Conservation (phyloP, 345 rosid species). For the Isatis tinctoria region DNA sequence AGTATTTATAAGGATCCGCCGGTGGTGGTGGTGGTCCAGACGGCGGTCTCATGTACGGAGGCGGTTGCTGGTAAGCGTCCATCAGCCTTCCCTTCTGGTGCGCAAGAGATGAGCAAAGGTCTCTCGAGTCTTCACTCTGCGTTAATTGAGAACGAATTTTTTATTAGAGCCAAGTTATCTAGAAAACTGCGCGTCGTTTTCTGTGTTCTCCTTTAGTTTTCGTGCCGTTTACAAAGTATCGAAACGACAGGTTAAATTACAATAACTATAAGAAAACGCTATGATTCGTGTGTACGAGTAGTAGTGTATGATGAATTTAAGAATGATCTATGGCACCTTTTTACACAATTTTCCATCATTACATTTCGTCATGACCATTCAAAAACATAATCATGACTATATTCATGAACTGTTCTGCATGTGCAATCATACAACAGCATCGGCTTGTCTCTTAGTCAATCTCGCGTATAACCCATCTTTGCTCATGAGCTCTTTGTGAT, state of each 20-base stretch:
- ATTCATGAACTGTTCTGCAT: neutral
- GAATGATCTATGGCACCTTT: neutral
- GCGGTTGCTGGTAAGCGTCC: constrained; percentile 58
- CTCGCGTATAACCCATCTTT: constrained; percentile 77
- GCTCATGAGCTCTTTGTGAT: constrained; percentile 68
- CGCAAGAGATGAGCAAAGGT: neutral
- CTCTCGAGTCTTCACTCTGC: neutral
- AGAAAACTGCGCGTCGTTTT: constrained; percentile 10
- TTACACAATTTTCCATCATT: constrained; percentile 13
- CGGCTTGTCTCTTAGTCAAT: constrained; percentile 82
- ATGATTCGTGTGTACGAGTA: neutral
- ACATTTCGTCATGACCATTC: constrained; percentile 19
- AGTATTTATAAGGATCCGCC: constrained; percentile 40
- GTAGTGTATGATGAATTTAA: too few species aligned
- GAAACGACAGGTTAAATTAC: constrained; percentile 15
- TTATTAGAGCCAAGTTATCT: neutral
- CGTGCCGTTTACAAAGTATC: neutral
- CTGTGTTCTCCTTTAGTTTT: neutral
- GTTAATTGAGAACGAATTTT: neutral
- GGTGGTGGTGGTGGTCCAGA: constrained; percentile 40
- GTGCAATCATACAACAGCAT: constrained; percentile 61
- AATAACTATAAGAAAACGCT: neutral
- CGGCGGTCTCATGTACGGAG: constrained; percentile 47
- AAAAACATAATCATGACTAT: constrained; percentile 16
- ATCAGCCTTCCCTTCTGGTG: constrained; percentile 12